Evolutionary conservation across 148 eudicot species (phyloP), one percentile per base, ranked within the genome.

Genomic region (Rhododendron molle): DNA sequence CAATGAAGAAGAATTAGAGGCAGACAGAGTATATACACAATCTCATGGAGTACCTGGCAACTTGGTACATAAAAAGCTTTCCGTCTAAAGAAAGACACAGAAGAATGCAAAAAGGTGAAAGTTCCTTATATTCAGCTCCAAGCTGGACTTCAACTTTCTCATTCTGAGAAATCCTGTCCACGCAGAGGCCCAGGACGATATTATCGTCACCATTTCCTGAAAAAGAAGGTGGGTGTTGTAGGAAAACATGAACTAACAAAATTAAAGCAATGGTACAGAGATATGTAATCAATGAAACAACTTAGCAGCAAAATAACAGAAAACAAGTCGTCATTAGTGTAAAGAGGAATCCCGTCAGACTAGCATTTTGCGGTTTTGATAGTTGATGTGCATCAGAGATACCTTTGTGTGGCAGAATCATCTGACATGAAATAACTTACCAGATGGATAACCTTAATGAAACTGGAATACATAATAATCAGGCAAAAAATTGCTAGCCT

Each of bases 71-170:
- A 36, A 87, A 86, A 90, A 97, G 91, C 88, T 91, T 97, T 49
- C 98, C 98, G 79, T 97, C 99, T 86, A 92, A 89, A 6, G 99
- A 95, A 62, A 95, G 87, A 86, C 99, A 97, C 80, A 93, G 30
- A 83, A 97, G 90, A 88, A 93, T 86, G 80, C 98, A 93, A 82
- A 86, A 90, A 85, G 98, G 93, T 76, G 93, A 87, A 84, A 97
- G 98, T 88, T 92, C 94, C 83, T 83, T 93, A 83, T 94, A 96
- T 73, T 92, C 94, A 86, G 77, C 90, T 80, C 96, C 98, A 90
- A 94, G 82, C 76, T 86, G 87, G 88, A 95, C 91, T 88, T 86
- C 89, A 74, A 93, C 85, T 80, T 85, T 90, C 73, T 91, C 95
- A 90, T 90, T 88, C 87, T 91, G 85, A 47, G 92, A 90, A 74